Evolutionary conservation across 306 rosid species (phyloP).

Genomic region (apple (Malus domestica)): DNA sequence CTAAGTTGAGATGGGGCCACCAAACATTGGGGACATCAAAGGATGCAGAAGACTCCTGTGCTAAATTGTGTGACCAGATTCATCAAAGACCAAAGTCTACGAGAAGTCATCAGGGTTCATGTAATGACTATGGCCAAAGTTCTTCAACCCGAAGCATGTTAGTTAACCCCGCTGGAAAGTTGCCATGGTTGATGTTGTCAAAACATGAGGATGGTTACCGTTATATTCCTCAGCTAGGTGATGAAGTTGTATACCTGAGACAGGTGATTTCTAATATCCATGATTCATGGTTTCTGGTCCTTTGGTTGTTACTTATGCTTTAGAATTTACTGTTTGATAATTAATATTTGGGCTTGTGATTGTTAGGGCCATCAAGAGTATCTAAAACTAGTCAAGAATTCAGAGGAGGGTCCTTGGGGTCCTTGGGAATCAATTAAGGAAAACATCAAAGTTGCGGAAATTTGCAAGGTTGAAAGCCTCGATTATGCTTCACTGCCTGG

Average conservation of each 20-base stretch:
- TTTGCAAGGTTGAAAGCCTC: slow-evolving; percentile 67
- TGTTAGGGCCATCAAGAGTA: slow-evolving; percentile 80
- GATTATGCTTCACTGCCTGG: slow-evolving; percentile 55
- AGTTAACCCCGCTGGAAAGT: slow-evolving; percentile 34
- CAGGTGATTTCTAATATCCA: slow-evolving; percentile 40
- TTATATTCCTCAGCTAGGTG: slow-evolving; percentile 86
- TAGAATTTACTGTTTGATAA: slow-evolving; percentile 11
- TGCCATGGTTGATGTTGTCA: slow-evolving; percentile 70
- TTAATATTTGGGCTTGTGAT: slow-evolving; percentile 10
- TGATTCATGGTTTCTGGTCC: background rate
- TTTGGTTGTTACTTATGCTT: slow-evolving; percentile 10
- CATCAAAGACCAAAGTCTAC: slow-evolving; percentile 45
- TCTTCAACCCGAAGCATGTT: slow-evolving; percentile 32
- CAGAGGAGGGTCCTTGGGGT: slow-evolving; percentile 17
- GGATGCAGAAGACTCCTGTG: slow-evolving; percentile 34
- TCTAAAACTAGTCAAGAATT: slow-evolving; percentile 10
- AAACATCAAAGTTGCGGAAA: slow-evolving; percentile 44
- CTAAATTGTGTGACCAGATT: slow-evolving; percentile 25
- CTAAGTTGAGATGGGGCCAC: slow-evolving; percentile 34
- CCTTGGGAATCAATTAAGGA: slow-evolving; percentile 42
- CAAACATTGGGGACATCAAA: slow-evolving; percentile 28
- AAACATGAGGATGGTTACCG: slow-evolving; percentile 61
- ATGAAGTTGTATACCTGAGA: slow-evolving; percentile 76
- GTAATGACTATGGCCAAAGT: slow-evolving; percentile 24
- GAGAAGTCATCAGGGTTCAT: slow-evolving; percentile 28